These are phyloP conservation scores for Ustilago sp. DNA, from an alignment of 1,284 basidiomycete genomes.

Conservation along the genomic window DNA sequence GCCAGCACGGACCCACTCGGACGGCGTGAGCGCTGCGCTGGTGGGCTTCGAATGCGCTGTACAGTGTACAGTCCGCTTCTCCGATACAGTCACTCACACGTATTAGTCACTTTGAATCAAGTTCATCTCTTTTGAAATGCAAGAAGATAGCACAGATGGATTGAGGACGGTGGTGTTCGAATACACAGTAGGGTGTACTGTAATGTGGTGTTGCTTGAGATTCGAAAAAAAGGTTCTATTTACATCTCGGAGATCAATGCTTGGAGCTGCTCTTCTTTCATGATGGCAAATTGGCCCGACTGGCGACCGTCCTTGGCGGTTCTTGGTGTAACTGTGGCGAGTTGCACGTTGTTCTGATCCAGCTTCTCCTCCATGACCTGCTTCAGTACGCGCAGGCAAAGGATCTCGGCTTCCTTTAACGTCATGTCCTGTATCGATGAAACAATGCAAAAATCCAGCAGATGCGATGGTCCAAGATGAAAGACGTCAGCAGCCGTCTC, in stretches of 20 bases:
- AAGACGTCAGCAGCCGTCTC: neutral
- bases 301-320: slow-evolving; percentile 60
- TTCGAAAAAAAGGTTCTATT: neutral
- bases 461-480: neutral
- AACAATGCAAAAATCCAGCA: neutral
- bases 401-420: slow-evolving; percentile 84
- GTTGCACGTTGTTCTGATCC: slow-evolving; percentile 96
- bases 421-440: slow-evolving; percentile 81
- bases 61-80: neutral
- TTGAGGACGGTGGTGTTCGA: neutral
- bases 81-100: neutral
- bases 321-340: slow-evolving; percentile 75
- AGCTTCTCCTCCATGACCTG: slow-evolving; percentile 99
- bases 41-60: neutral
- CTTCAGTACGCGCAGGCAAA: slow-evolving; percentile 91
- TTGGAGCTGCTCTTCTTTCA: slow-evolving; percentile 64
- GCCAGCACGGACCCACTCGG: slow-evolving; percentile 12
- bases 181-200: too few relatives aligned
- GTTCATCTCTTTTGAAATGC: too few relatives aligned
- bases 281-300: slow-evolving; percentile 65
- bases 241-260: slow-evolving; percentile 67
- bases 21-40: neutral
- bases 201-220: neutral
- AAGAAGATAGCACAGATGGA: neutral
- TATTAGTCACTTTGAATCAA: neutral